Percentiles rank a stretch among this genome's conserved stretches.
Evolutionary conservation across 306 rosid species (phyloP).

Genomic region (Medicago ruthenica): DNA sequence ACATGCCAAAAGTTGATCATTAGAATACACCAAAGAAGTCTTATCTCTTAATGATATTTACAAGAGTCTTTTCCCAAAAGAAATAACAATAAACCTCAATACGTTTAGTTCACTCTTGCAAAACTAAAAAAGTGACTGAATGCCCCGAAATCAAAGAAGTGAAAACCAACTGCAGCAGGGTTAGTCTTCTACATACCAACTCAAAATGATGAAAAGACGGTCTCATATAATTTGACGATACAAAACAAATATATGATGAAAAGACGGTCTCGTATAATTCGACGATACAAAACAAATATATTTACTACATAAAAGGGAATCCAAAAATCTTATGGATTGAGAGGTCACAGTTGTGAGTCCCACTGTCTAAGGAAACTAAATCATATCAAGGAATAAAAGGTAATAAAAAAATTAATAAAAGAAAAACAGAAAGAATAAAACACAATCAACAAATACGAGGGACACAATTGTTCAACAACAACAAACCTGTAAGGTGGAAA

Average conservation of each 20-base stretch:
- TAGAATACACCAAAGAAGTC: background rate
- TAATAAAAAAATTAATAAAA: background rate
- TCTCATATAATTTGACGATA: background rate
- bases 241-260: background rate
- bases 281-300: background rate
- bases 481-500: slow-evolving; percentile 80
- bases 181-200: no score
- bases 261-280: background rate
- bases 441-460: background rate
- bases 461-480: slow-evolving; percentile 43
- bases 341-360: background rate
- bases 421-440: background rate
- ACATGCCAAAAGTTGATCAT: background rate
- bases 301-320: background rate
- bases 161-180: background rate
- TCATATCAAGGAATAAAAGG: background rate
- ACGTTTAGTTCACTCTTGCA: background rate
- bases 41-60: background rate
- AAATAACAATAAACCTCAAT: background rate
- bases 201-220: no score
- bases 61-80: background rate
- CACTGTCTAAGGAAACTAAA: background rate
- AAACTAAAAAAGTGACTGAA: background rate
- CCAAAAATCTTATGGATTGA: background rate
- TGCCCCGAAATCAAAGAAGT: background rate